A percentile compares a stretch with the other conserved stretches of the same genome.
Conservation (phyloP, 768 basidiomycete species). For the Boletus fagicola region DNA sequence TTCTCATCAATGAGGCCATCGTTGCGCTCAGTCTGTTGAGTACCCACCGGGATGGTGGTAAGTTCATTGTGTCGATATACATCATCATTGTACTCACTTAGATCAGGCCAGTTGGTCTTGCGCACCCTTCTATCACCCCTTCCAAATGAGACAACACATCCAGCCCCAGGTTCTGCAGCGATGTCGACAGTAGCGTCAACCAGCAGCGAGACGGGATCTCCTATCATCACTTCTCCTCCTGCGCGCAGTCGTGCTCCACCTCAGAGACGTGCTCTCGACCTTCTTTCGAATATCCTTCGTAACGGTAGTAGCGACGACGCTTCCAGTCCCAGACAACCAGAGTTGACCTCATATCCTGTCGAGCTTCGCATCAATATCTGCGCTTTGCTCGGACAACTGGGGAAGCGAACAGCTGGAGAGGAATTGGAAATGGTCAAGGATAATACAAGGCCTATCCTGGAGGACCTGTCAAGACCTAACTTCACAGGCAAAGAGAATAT, state of each 20-base stretch:
- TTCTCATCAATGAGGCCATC: slow-evolving; percentile 86
- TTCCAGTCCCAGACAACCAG: slow-evolving; percentile 42
- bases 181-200: slow-evolving; percentile 40
- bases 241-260: slow-evolving; percentile 38
- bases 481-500: slow-evolving; percentile 35
- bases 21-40: slow-evolving; percentile 79
- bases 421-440: slow-evolving; percentile 52
- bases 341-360: slow-evolving; percentile 51
- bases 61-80: slow-evolving; percentile 19
- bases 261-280: slow-evolving; percentile 63
- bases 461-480: slow-evolving; percentile 42
- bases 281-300: slow-evolving; percentile 60
- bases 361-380: slow-evolving; percentile 80
- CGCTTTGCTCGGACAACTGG: slow-evolving; percentile 64
- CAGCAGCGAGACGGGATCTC: slow-evolving; percentile 47
- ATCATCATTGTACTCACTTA: slow-evolving; percentile 5
- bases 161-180: slow-evolving; percentile 32
- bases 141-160: slow-evolving; percentile 38
- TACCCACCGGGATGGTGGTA: slow-evolving; percentile 64
- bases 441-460: slow-evolving; percentile 47
- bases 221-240: slow-evolving; percentile 45
- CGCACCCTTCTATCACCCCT: slow-evolving; percentile 55
- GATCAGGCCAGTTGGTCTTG: slow-evolving; percentile 59
- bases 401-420: slow-evolving; percentile 49
- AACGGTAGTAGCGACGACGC: slow-evolving; percentile 35